Base-by-base conservation (phyloP, 345 rosid genomes). In the Brassica incana region DNA sequence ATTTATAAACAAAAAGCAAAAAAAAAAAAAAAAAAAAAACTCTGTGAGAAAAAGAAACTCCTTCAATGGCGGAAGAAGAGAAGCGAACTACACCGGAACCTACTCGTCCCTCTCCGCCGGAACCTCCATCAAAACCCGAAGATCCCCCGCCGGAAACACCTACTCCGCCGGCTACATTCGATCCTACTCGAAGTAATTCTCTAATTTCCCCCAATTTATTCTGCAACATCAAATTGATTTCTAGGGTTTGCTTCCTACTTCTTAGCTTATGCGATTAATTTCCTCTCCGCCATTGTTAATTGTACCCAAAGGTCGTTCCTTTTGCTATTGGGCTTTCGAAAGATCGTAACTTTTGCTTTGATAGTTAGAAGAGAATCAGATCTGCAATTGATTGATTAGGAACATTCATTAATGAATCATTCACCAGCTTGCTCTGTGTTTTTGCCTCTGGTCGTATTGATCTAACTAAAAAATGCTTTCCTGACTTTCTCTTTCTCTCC, bases 161-260 rank as follows among this genome's bases (percentile, higher is more conserved):
- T 23, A 35, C 77, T 75, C 35, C 48, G 40, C 81, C 83, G 11
- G 74, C 85, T 67, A 81, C 83, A 2, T 91, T 93, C 81, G 93
- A 93, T 82, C 98, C 98, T 40, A 85, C 89, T 83, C 90, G 97
- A 88, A 91, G 98, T 93, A 89, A 85, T 25, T 71, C 63, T 73
- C 77, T 71, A 65, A 61, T 27, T 80, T 18, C 38, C 25, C 60
- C 36, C 11, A 16, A 20, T 58, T 20, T 36, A 15, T 69, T 30
- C 40, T 4, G 16, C 32, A 38, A 12, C 58, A 67, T 45, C 25
- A 69, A 72, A 27, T 38, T 62, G 5, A 74, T 50, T 72, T 65
- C 50, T 76, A 77, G 72, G 82, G 77, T 72, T 83, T 58, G 6
- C 45, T 64, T 69, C 16, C 48, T 23, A 16, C 15, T 5, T 48